Evolutionary conservation across 2,329 filamentous ascomycete genomes (phyloP).

Genomic region (Saccharata proteae): DNA sequence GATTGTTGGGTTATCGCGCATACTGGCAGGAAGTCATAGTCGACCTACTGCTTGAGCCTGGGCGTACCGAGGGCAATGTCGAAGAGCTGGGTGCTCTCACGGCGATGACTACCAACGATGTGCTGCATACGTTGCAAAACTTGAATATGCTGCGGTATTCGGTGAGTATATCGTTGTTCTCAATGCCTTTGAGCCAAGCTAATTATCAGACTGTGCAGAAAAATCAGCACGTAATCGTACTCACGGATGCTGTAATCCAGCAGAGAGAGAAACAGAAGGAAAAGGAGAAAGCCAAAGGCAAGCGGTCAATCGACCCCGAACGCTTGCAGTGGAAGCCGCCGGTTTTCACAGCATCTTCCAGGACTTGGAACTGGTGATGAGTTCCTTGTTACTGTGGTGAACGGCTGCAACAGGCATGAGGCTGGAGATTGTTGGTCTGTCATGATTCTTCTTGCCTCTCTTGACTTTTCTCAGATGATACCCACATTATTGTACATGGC

Average conservation of each 20-base stretch:
- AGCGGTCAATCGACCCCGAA: slow-evolving; percentile 62
- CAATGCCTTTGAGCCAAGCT: background rate
- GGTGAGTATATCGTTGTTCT: slow-evolving; percentile 23
- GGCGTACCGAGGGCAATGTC: slow-evolving; percentile 63
- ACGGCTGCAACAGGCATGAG: background rate
- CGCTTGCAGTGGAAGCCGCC: slow-evolving; percentile 91
- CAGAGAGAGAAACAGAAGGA: slow-evolving; percentile 59
- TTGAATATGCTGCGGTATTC: slow-evolving; percentile 92
- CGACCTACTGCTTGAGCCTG: slow-evolving; percentile 60
- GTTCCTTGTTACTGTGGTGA: background rate
- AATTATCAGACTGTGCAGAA: slow-evolving; percentile 37
- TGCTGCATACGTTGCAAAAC: slow-evolving; percentile 87
- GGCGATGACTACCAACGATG: slow-evolving; percentile 95
- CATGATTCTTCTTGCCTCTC: background rate
- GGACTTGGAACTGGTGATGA: slow-evolving; percentile 86
- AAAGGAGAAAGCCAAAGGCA: slow-evolving; percentile 68
- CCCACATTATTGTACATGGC: no score
- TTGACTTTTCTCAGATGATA: no score
- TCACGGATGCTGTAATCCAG: slow-evolving; percentile 70
- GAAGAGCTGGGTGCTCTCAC: slow-evolving; percentile 68
- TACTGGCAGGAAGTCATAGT: slow-evolving; percentile 97
- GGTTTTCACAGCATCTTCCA: slow-evolving; percentile 76
- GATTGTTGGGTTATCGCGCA: slow-evolving; percentile 84
- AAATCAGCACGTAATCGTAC: slow-evolving; percentile 89
- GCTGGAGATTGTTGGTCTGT: background rate